A percentile compares a stretch with the other conserved stretches of the same genome.
Conservation (phyloP, 805 yeast genomes). For the Hanseniaspora singularis region DNA sequence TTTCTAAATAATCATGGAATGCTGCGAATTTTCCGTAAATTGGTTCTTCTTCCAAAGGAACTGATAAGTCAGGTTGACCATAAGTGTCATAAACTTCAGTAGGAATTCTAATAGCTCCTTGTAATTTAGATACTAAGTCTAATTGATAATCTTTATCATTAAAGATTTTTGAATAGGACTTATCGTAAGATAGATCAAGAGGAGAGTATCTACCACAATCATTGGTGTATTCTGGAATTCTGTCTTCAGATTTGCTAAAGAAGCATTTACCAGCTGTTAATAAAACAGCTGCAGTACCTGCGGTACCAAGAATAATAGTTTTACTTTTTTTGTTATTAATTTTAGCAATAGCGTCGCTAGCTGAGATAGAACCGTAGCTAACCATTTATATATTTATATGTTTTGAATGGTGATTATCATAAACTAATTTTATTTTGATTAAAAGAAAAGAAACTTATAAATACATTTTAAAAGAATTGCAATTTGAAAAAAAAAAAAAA, state of each 20-base stretch:
- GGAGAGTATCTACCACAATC: constrained; percentile 15
- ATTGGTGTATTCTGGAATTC: constrained; percentile 8
- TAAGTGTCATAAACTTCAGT: constrained; percentile 47
- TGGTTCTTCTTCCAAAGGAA: constrained; percentile 15
- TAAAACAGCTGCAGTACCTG: constrained; percentile 5
- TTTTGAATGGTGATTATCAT: neutral
- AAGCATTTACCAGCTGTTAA: constrained; percentile 8
- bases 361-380: constrained; percentile 14
- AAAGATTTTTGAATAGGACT: constrained; percentile 10
- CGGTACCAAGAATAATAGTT: constrained; percentile 8
- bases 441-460: no score
- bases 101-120: constrained; percentile 47
- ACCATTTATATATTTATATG: constrained; percentile 1
- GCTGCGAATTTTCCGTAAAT: constrained; percentile 25
- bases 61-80: constrained; percentile 17
- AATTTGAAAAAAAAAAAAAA: neutral
- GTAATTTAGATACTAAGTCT: constrained; percentile 27
- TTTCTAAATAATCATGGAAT: constrained; percentile 43
- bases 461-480: neutral
- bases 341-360: constrained; percentile 13
- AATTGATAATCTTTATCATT: constrained; percentile 12
- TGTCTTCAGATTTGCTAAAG: neutral
- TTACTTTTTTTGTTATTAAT: constrained; percentile 12
- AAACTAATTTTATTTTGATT: neutral
- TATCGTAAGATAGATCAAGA: constrained; percentile 9